Evolutionary conservation across 768 basidiomycete species (phyloP).

Genomic region (Leccinum obscurum): DNA sequence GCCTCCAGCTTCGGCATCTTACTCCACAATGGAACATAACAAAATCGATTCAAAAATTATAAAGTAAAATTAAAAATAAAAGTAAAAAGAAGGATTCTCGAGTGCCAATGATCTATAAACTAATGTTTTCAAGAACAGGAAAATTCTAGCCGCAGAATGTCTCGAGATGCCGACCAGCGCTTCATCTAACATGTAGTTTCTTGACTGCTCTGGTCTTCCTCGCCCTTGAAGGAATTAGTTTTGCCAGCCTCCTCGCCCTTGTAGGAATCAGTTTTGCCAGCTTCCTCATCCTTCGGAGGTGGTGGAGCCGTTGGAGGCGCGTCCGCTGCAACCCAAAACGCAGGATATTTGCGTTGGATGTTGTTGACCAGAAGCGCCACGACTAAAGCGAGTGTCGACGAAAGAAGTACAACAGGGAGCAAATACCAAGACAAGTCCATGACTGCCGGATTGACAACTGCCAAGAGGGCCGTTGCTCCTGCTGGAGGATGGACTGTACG

Average conservation of each 20-base stretch:
- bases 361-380: slow-evolving; percentile 53
- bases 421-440: slow-evolving; percentile 53
- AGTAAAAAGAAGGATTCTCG: no score
- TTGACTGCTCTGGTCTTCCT: no score
- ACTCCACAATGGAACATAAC: no score
- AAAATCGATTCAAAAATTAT: no score
- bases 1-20: no score
- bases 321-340: slow-evolving; percentile 43
- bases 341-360: slow-evolving; percentile 47
- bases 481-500: slow-evolving; percentile 55
- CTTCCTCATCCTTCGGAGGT: not conserved
- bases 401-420: slow-evolving; percentile 52
- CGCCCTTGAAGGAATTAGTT: not conserved
- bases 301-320: not conserved
- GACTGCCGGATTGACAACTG: slow-evolving; percentile 44
- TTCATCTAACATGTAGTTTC: no score
- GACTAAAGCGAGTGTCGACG: slow-evolving; percentile 43
- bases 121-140: no score
- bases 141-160: no score
- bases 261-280: not conserved
- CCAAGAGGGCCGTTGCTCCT: slow-evolving; percentile 55
- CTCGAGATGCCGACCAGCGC: no score
- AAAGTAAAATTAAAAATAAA: no score
- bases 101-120: no score
- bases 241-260: not conserved